Evolutionary conservation across 2,329 filamentous ascomycete species (phyloP).

Genomic region (Claviceps sorghi): DNA sequence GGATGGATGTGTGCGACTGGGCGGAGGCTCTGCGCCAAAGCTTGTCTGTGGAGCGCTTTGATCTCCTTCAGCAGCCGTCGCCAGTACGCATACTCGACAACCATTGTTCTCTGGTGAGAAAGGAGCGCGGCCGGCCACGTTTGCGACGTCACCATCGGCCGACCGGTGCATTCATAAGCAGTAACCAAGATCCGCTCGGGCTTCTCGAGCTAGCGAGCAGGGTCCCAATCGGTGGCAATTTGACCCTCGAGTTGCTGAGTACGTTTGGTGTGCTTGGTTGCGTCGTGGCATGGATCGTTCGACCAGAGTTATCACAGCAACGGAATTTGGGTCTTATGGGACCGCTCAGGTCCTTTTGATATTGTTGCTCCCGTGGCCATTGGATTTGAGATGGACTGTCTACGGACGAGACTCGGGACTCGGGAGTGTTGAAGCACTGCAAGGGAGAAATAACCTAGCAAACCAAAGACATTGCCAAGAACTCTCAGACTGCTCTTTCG

Average conservation of each 20-base stretch:
- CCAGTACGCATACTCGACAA: background rate
- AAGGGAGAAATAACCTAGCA: background rate
- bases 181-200: slow-evolving; percentile 62
- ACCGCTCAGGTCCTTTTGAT: background rate
- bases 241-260: slow-evolving; percentile 59
- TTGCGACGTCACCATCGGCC: background rate
- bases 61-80: slow-evolving; percentile 4
- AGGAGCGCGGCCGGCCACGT: background rate
- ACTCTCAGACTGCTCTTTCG: background rate
- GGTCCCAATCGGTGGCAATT: slow-evolving; percentile 48
- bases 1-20: slow-evolving; percentile 23
- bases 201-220: slow-evolving; percentile 55
- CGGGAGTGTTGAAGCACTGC: background rate
- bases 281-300: slow-evolving; percentile 46
- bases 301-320: slow-evolving; percentile 10
- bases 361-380: background rate
- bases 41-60: slow-evolving; percentile 18
- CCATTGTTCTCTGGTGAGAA: slow-evolving; percentile 6
- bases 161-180: background rate
- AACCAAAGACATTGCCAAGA: background rate
- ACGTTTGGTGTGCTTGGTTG: slow-evolving; percentile 62
- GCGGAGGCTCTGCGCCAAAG: slow-evolving; percentile 22
- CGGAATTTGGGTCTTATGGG: slow-evolving; percentile 5
- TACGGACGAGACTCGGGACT: background rate
- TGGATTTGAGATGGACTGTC: background rate